phyloP scores from a whole-genome alignment of 345 rosid species.

The Corchorus olitorius region DNA sequence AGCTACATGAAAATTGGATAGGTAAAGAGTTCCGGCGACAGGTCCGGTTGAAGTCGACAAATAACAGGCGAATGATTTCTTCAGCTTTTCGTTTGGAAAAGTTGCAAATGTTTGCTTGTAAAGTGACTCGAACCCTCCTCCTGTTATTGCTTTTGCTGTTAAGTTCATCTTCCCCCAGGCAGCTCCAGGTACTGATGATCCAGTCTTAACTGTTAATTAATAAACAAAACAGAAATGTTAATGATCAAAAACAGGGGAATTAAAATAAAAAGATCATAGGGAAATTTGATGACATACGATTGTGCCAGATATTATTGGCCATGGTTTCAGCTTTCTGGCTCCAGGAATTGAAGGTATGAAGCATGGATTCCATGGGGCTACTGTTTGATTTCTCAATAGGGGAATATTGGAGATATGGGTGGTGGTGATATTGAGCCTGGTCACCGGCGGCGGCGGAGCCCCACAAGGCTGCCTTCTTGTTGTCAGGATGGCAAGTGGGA shows the following conservation, averaged over 20 bases:
- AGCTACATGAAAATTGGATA: constrained; percentile 50
- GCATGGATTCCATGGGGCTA: constrained; percentile 53
- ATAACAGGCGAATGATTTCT: constrained; percentile 60
- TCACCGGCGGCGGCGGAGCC: constrained; percentile 42
- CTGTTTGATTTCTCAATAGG: constrained; percentile 43
- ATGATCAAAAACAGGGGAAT: background rate
- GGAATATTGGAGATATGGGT: constrained; percentile 48
- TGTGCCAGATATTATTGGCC: constrained; percentile 61
- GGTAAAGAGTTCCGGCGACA: constrained; percentile 59
- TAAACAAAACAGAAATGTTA: background rate
- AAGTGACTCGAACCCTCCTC: constrained; percentile 59
- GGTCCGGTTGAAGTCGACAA: constrained; percentile 63
- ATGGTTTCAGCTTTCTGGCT: constrained; percentile 50
- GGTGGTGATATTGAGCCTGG: constrained; percentile 35
- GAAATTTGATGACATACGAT: constrained; percentile 31
- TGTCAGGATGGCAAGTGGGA: constrained; percentile 57
- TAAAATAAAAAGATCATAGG: background rate
- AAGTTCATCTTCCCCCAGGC: constrained; percentile 69
- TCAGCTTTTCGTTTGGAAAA: constrained; percentile 43
- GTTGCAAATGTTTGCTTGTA: constrained; percentile 55
- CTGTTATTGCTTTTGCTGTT: constrained; percentile 52
- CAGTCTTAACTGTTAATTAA: constrained; percentile 41
- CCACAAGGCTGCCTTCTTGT: constrained; percentile 62
- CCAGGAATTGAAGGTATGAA: constrained; percentile 50
- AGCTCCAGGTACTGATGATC: constrained; percentile 48